Base-by-base conservation (phyloP, 805 yeast genomes). In the Candida ascalaphidarum region DNA sequence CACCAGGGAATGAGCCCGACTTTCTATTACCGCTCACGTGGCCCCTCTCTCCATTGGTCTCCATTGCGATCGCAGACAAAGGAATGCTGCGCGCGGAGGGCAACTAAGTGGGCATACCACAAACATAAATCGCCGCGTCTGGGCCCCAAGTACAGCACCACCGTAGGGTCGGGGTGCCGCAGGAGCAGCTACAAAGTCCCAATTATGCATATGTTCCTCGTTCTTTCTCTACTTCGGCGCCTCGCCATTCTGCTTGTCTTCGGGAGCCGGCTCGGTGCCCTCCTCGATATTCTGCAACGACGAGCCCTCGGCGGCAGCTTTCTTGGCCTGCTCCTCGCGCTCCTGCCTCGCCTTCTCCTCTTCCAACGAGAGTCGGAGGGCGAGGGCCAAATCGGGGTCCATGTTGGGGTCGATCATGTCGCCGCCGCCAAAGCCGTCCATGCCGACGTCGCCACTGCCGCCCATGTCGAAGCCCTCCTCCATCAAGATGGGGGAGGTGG, bases 301-400 rank as follows among this genome's bases (percentile, higher is more conserved):
- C 11, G 27, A 33, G n/a, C 26, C 22, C 14, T 39, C 47, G 10
- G 20, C 27, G 23, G 36, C 31, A n/a, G n/a, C n/a, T 15, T 46
- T 40, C 19, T 43, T 41, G 11, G 49, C 45, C 33, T 46, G 44
- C 21, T 59, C 65, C 41, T 75, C 77, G 49, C 88, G 71, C 40
- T 83, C 95, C 50, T 85, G 96, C 61, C 97, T 76, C 28, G 83
- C 79, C 44, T 80, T 82, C 52, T 89, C 97, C 50, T 92, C 98
- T 50, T 92, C 97, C 46, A 92, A 66, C 1, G 97, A 89, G 55
- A 92, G 66, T 50, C 97, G 77, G 46, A 92, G 71, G 1, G 97
- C 98, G 66, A 92, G 68, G 0, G 97, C 98, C 50, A 92, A 72
- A 57, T 92, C 98, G 18, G 97, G 97, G 46, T 92, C 98, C 76